A percentile compares a stretch with the other conserved stretches of the same genome.
phyloP scores from a whole-genome alignment of 2,329 filamentous ascomycete genomes.

The Scedosporium minutisporum region DNA sequence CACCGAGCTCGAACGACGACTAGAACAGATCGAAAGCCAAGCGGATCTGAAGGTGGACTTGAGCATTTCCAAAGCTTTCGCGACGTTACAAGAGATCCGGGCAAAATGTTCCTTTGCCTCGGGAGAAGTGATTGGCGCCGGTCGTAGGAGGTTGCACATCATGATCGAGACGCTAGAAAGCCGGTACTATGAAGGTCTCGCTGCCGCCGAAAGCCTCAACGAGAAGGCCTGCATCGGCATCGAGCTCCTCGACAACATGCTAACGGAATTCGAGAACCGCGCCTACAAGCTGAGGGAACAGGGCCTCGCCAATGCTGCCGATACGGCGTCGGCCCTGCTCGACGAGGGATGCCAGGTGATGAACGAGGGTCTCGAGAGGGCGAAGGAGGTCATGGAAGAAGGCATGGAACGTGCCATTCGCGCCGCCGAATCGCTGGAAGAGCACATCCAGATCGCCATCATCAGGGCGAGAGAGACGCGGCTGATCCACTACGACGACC shows the following conservation, averaged over 20 bases:
- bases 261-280: constrained; percentile 75
- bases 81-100: constrained; percentile 76
- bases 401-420: constrained; percentile 73
- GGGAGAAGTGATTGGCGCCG: constrained; percentile 80
- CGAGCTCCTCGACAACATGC: constrained; percentile 72
- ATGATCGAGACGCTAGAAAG: constrained; percentile 88
- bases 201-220: constrained; percentile 75
- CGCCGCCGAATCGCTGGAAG: constrained; percentile 72
- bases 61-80: constrained; percentile 74
- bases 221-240: constrained; percentile 87
- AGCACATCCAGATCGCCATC: constrained; percentile 75
- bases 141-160: constrained; percentile 71
- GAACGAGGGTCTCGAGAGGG: constrained; percentile 67
- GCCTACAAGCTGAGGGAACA: constrained; percentile 72
- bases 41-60: constrained; percentile 69
- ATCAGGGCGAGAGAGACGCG: constrained; percentile 66
- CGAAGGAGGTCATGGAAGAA: constrained; percentile 68
- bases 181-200: constrained; percentile 77
- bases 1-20: constrained; percentile 71
- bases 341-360: constrained; percentile 71
- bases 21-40: constrained; percentile 84
- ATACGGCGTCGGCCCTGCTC: constrained; percentile 61
- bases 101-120: constrained; percentile 83
- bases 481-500: constrained; percentile 78
- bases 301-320: constrained; percentile 57